Base-by-base conservation (phyloP, 129 eudicot genomes). In the Chrysanthemum seticuspe region DNA sequence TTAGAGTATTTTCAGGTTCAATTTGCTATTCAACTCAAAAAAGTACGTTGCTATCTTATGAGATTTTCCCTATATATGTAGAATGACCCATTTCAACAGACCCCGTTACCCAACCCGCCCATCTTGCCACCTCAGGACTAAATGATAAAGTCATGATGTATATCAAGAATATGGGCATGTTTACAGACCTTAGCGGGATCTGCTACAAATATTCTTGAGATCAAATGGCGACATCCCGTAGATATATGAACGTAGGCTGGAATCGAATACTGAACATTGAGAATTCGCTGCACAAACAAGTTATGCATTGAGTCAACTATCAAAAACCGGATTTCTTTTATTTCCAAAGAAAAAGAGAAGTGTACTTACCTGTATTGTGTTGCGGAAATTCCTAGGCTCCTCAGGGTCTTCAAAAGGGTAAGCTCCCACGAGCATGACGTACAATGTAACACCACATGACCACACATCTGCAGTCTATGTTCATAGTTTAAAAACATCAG, bases 381-480 rank as follows among this genome's bases (percentile, higher is more conserved):
- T 94, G 74, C 98, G 87, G 67, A 94, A 94, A 65, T 84, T 81
- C 76, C 81, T 84, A 10, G 85, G 88, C 57, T 84, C 88, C 54
- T 81, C 85, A 0, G 98, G 96, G 74, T 94, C 98, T 80, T 94
- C 98, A 81, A 94, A 94, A 50, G 98, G 98, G 71, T 94, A 94
- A 48, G 97, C 92, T 44, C 98, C 98, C 31, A 94, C 96, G 63
- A 94, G 81, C 98, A 94, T 94, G 49, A 94, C 98, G 56, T 94
- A 94, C 77, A 94, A 76, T 15, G 98, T 94, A 12, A 94, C 98
- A 40, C 98, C 98, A 78, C 98, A 94, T 68, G 98, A 94, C 98
- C 98, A 94, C 70, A 94, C 98, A 80, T 94, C 98, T 62, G 98
- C 98, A 73, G 83, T 87, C 98, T 94, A 76, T 25, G 54, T 67